phyloP scores from a whole-genome alignment of 192 early-diverging fungal genomes.

The Diversispora eburnea region DNA sequence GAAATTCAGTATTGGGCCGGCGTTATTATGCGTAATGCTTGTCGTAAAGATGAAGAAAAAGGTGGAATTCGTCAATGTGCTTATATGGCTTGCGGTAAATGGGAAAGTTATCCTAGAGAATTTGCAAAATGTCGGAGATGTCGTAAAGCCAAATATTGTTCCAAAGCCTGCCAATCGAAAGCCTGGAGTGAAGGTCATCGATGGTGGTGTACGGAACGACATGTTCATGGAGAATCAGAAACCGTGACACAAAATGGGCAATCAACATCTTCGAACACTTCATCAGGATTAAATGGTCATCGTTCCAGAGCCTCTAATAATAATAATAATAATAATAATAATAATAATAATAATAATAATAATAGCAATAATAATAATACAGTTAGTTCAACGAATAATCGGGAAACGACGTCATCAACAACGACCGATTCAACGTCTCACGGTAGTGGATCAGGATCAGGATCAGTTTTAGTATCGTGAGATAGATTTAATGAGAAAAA shows the following conservation, averaged over 20 bases:
- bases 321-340: no score
- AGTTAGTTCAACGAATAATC: slow-evolving; percentile 27
- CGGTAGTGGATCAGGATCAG: slow-evolving; percentile 2
- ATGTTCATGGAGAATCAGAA: slow-evolving; percentile 33
- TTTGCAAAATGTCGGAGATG: slow-evolving; percentile 87
- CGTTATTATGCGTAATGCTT: slow-evolving; percentile 78
- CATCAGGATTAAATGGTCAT: slow-evolving; percentile 34
- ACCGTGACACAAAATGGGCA: slow-evolving; percentile 32
- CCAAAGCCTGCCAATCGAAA: slow-evolving; percentile 68
- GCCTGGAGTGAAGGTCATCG: slow-evolving; percentile 79
- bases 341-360: no score
- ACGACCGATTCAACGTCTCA: slow-evolving; percentile 22
- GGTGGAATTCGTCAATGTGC: slow-evolving; percentile 76
- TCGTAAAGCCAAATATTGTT: slow-evolving; percentile 85
- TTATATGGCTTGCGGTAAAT: slow-evolving; percentile 72
- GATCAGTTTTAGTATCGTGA: slow-evolving; percentile 13
- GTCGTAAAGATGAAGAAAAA: slow-evolving; percentile 68
- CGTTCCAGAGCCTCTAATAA: slow-evolving; percentile 33
- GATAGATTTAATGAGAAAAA: neutral
- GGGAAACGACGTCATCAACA: slow-evolving; percentile 29
- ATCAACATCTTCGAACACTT: slow-evolving; percentile 32
- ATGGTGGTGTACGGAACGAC: slow-evolving; percentile 72
- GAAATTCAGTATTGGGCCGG: slow-evolving; percentile 72
- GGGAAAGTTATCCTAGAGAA: slow-evolving; percentile 69
- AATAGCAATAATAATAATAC: slow-evolving; percentile 23